phyloP scores from a whole-genome alignment of 345 rosid species.

The Gossypium sturtianum region DNA sequence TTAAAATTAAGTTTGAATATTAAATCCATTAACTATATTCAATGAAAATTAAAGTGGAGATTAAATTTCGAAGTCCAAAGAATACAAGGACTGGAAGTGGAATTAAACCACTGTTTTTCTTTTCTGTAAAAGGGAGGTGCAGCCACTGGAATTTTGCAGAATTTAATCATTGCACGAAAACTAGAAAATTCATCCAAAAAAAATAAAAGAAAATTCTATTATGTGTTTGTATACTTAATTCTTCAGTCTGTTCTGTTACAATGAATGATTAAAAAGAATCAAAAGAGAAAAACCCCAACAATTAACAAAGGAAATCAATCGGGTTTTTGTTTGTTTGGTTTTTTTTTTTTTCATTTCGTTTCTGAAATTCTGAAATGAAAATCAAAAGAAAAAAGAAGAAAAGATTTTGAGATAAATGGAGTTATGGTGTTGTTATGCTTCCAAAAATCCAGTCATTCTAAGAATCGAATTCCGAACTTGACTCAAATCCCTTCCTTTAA shows the following conservation, averaged over 20 bases:
- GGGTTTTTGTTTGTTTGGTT: background rate
- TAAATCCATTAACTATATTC: no score
- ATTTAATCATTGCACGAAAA: background rate
- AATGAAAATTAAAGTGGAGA: no score
- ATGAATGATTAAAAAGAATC: background rate
- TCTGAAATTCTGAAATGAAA: conserved; percentile 4
- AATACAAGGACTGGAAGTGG: no score
- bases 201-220: background rate
- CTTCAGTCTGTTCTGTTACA: background rate
- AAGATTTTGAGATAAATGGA: background rate
- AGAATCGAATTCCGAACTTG: conserved; percentile 73
- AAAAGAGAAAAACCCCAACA: background rate
- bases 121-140: background rate
- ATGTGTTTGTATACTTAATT: background rate
- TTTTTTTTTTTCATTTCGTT: background rate
- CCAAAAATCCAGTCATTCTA: conserved; percentile 84
- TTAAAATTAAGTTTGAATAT: no score
- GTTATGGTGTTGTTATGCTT: conserved; percentile 26
- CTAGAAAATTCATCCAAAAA: background rate
- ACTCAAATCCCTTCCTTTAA: conserved; percentile 77
- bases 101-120: background rate
- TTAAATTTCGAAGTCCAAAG: no score
- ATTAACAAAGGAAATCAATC: background rate
- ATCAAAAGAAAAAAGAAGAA: background rate
- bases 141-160: background rate